These are phyloP conservation scores for Geranium incanum DNA, from an alignment of 441 rosid species.

Conservation along the genomic window DNA sequence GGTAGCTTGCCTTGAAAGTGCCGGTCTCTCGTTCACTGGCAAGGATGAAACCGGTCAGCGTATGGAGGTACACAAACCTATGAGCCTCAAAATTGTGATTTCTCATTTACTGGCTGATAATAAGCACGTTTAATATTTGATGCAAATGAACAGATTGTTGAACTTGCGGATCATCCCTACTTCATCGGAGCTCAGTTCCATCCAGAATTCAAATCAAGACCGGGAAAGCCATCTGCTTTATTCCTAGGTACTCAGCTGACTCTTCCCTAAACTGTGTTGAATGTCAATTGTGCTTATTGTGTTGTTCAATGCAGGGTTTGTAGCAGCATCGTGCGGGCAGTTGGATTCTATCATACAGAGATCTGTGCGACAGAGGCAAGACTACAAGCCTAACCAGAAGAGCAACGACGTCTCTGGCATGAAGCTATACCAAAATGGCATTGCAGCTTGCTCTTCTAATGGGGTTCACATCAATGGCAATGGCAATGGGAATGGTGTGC, in stretches of 20 bases:
- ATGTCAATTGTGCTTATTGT: neutral
- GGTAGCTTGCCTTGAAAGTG: slow-evolving; percentile 42
- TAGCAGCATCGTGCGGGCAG: slow-evolving; percentile 16
- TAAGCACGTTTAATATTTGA: no score
- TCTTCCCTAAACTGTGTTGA: no score
- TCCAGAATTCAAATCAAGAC: slow-evolving; percentile 19
- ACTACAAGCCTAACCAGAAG: slow-evolving; percentile 20
- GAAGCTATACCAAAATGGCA: slow-evolving; percentile 42
- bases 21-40: slow-evolving; percentile 53
- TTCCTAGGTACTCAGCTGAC: slow-evolving; percentile 7
- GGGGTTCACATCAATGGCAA: slow-evolving; percentile 16
- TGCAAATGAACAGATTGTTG: slow-evolving; percentile 13
- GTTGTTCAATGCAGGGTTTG: slow-evolving; percentile 9
- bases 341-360: slow-evolving; percentile 13
- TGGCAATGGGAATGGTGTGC: slow-evolving; percentile 13
- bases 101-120: neutral
- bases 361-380: slow-evolving; percentile 31
- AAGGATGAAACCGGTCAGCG: slow-evolving; percentile 55
- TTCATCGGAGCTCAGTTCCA: slow-evolving; percentile 18
- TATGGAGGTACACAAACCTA: slow-evolving; percentile 43
- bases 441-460: slow-evolving; percentile 43
- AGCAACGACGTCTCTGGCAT: slow-evolving; percentile 27
- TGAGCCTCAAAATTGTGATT: neutral
- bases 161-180: slow-evolving; percentile 13
- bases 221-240: slow-evolving; percentile 10